Evolutionary conservation across 164 flowering plant genomes (phyloP).

Genomic region (Berberis thunbergii): DNA sequence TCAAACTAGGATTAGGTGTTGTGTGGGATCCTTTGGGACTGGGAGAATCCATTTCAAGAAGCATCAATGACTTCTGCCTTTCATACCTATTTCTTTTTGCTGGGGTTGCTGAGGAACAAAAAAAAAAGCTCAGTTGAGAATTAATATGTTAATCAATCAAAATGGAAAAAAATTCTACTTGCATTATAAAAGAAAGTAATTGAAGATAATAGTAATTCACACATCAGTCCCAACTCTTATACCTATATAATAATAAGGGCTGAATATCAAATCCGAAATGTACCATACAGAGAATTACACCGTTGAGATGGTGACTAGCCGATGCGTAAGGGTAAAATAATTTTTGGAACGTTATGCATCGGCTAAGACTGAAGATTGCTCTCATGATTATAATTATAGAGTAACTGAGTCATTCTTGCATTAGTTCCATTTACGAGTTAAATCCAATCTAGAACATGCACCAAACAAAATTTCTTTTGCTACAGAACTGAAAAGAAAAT

Average conservation of each 20-base stretch:
- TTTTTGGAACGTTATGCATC: too few species aligned
- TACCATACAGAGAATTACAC: too few species aligned
- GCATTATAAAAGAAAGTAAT: too few species aligned
- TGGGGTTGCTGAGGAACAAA: conserved; percentile 55
- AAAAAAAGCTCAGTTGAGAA: conserved; percentile 4
- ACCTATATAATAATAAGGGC: too few species aligned
- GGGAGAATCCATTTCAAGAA: conserved; percentile 89
- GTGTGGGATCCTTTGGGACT: conserved; percentile 69
- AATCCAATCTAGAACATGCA: too few species aligned
- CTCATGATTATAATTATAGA: too few species aligned
- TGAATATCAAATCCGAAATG: too few species aligned
- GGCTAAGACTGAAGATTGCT: too few species aligned
- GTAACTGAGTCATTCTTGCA: neutral
- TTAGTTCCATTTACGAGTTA: neutral
- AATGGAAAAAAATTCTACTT: neutral
- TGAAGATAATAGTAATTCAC: neutral
- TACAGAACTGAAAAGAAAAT: neutral
- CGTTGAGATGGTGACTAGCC: too few species aligned
- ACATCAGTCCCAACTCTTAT: neutral
- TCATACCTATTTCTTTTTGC: conserved; percentile 92
- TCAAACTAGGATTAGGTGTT: conserved; percentile 38
- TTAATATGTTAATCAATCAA: too few species aligned
- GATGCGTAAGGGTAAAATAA: too few species aligned
- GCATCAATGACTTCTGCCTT: conserved; percentile 91
- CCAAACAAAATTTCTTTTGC: neutral